phyloP scores from a whole-genome alignment of 1,284 basidiomycete genomes.

The Xerocomus nothofagi region DNA sequence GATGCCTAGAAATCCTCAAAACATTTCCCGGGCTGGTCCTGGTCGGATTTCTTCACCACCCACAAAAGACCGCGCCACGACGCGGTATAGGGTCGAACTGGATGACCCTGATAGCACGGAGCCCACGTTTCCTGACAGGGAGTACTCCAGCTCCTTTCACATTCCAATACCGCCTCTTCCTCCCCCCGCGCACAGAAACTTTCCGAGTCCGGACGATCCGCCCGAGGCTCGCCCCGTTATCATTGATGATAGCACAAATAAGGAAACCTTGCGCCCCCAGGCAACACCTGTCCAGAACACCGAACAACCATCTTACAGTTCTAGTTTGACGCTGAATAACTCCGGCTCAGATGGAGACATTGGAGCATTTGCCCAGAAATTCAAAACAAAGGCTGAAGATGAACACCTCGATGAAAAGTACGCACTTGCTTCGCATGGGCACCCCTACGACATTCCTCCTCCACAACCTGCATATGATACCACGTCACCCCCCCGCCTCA shows the following conservation, averaged over 20 bases:
- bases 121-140: slow-evolving; percentile 2
- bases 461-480: slow-evolving; percentile 44
- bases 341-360: slow-evolving; percentile 20
- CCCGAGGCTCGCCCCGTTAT: slow-evolving; percentile 17
- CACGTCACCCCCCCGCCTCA: slow-evolving; percentile 15
- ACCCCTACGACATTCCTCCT: slow-evolving; percentile 58
- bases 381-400: slow-evolving; percentile 15
- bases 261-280: slow-evolving; percentile 10
- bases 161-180: slow-evolving; percentile 6
- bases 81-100: slow-evolving; percentile 1
- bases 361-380: slow-evolving; percentile 22
- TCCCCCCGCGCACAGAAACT: slow-evolving; percentile 2
- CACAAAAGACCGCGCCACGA: neutral
- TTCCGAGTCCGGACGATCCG: slow-evolving; percentile 1
- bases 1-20: slow-evolving; percentile 22
- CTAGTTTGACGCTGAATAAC: slow-evolving; percentile 36
- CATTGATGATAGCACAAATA: slow-evolving; percentile 8
- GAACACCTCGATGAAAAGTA: slow-evolving; percentile 36
- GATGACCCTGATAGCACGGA: slow-evolving; percentile 1
- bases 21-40: slow-evolving; percentile 25
- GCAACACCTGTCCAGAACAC: slow-evolving; percentile 18
- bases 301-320: slow-evolving; percentile 26
- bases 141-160: slow-evolving; percentile 14
- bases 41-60: slow-evolving; percentile 4
- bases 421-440: slow-evolving; percentile 54